Evolutionary conservation across 2,329 filamentous ascomycete genomes (phyloP), one percentile per base, ranked within the genome.

Genomic region (Dactylella cylindrospora): DNA sequence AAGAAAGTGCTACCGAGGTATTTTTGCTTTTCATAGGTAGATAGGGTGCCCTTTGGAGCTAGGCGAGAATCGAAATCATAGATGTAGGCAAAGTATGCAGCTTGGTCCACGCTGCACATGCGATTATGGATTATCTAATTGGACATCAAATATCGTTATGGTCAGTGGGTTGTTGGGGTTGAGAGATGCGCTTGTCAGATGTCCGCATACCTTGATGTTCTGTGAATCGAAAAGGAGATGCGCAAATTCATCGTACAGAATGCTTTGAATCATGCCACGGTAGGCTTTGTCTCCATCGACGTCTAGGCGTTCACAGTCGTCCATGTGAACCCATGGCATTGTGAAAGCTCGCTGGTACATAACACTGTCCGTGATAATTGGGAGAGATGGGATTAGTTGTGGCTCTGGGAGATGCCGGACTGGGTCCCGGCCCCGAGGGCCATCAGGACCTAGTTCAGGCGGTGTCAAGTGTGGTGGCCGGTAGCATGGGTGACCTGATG

Each of bases 11-110:
- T 33, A 10, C 19, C 15, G 20, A 55, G 51, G 25, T 40, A 32
- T 20, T 33, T 40, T 39, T 40, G 12, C 5, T 32, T 28, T 31
- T 55, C 51, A 20, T 17, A 3, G n/a, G 8, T 1, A 6, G 41
- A 46, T 17, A 55, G 35, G 13, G 10, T 32, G 13, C 20, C 31
- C n/a, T 41, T 28, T 3, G 32, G 41, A 8, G 13, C 26, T 8
- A 55, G 10, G 25, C 39, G 51, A 5, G 19, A 32, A 15, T 40
- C 51, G 19, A 55, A 47, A 28, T 41, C 41, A 29, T 55, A 55
- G 26, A 55, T 32, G 6, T 15, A 26, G 7, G 19, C 40, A 15
- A 55, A 55, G 15, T 55, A 55, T 9, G 20, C 17, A 15, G 28
- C 33, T 35, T 55, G 51, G 8, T 55, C 51, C 4, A 15, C 5